Percentiles rank a stretch among this genome's conserved stretches.
phyloP scores from a whole-genome alignment of 371 early-diverging fungal species.

The Mortierella polycephala region DNA sequence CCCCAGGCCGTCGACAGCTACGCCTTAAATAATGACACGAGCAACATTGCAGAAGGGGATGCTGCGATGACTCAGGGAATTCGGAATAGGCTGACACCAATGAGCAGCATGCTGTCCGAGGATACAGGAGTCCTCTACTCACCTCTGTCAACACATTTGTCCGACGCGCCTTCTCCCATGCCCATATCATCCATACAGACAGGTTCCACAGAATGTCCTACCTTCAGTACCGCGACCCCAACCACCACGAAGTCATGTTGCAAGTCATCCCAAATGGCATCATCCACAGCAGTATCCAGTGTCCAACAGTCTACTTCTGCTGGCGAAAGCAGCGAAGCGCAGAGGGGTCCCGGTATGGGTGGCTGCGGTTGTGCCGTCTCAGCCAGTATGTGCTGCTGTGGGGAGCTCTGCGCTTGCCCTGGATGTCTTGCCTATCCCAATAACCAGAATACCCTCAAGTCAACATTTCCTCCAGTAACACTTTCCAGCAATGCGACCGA shows the following conservation, averaged over 20 bases:
- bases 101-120: conserved; percentile 10
- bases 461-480: background rate
- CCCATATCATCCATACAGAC: conserved; percentile 1
- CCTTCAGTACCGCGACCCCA: background rate
- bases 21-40: conserved; percentile 30
- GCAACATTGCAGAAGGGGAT: conserved; percentile 23
- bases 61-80: conserved; percentile 1
- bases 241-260: conserved; percentile 18
- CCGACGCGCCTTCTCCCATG: conserved; percentile 7
- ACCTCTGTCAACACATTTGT: conserved; percentile 1
- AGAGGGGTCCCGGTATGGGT: background rate
- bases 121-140: conserved; percentile 8
- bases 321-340: background rate
- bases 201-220: background rate
- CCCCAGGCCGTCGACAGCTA: conserved; percentile 21
- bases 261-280: conserved; percentile 4
- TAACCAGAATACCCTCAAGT: conserved; percentile 19
- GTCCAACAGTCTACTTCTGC: conserved; percentile 4
- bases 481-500: background rate
- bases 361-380: conserved; percentile 52
- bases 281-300: conserved; percentile 2
- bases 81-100: background rate
- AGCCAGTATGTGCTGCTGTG: conserved; percentile 53
- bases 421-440: conserved; percentile 52
- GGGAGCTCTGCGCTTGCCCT: conserved; percentile 53